Conservation (phyloP, 768 basidiomycete species). For the Xanthoconium purpureum region DNA sequence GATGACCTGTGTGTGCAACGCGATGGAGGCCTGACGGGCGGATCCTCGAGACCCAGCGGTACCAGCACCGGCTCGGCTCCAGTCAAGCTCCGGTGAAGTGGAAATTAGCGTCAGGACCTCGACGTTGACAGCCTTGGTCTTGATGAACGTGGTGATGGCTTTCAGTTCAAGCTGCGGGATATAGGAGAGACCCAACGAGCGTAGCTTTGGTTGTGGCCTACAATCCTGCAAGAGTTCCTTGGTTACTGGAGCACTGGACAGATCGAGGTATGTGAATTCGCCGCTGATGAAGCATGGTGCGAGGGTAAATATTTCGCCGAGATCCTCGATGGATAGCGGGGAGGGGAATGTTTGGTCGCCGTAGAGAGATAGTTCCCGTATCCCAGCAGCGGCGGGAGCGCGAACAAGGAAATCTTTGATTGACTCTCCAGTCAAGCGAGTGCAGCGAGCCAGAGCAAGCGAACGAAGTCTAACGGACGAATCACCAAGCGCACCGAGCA, state of each 20-base stretch:
- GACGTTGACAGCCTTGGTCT: conserved; percentile 63
- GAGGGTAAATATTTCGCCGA: conserved; percentile 59
- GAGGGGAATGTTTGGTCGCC: conserved; percentile 83
- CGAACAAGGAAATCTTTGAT: conserved; percentile 70
- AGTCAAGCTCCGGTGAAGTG: conserved; percentile 74
- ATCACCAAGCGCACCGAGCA: conserved; percentile 63
- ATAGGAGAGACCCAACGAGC: conserved; percentile 88
- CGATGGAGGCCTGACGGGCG: conserved; percentile 66
- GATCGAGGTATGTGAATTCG: conserved; percentile 79
- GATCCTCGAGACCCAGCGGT: conserved; percentile 35
- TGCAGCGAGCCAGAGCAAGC: conserved; percentile 83
- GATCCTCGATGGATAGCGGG: conserved; percentile 63
- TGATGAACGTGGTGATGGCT: conserved; percentile 66
- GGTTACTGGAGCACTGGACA: conserved; percentile 80
- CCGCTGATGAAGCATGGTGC: conserved; percentile 82
- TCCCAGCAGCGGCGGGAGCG: conserved; percentile 56
- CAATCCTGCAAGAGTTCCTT: conserved; percentile 49
- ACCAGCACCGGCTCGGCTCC: conserved; percentile 38
- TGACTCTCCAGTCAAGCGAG: conserved; percentile 74
- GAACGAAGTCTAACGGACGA: conserved; percentile 73
- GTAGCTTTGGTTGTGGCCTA: conserved; percentile 66
- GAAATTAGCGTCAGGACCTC: conserved; percentile 83
- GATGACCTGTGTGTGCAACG: conserved; percentile 75
- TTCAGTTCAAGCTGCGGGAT: conserved; percentile 69
- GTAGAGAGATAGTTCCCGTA: conserved; percentile 83